Evolutionary conservation across 768 basidiomycete genomes (phyloP), one percentile per base, ranked within the genome.

Genomic region (Cystofilobasidium bisporidii): DNA sequence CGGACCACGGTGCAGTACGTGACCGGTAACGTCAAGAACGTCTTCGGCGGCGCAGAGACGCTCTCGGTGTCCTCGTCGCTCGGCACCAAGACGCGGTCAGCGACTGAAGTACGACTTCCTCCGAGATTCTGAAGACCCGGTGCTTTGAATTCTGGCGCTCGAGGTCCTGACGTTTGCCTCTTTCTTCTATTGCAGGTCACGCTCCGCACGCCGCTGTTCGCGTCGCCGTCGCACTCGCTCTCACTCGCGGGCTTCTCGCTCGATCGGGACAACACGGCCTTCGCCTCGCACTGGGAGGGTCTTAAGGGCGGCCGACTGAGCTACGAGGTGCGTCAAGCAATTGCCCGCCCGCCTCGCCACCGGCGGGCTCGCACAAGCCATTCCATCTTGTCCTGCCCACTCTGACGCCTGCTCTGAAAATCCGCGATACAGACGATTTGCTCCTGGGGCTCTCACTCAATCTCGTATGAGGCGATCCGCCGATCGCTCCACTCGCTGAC

Each of bases 11-110:
- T n/a, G 12, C 69, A 87, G 91, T 87, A 86, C 64, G 83, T 87
- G 47, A 89, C 87, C 8, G 91, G 84, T 10, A 84, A 87, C 61
- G 77, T 97, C 47, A 82, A 88, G 18, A 98, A 98, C 76, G 83
- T 87, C 6, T 87, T 98, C 72, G 94, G 94, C 30, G 88, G 91
- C 10, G 94, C 87, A 20, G 94, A 99, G 77, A 83, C 84, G 0
- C 80, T 98, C 60, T 87, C 90, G 73, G 89, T 87, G 18, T 87
- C 88, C 62, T 76, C 89, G 15, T 84, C 92, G 0, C 80, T 87
- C 22, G 94, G 93, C 0, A 94, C 93, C 2, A 87, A 87, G 74
- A 98, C 92, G 0, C 84, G 85, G 65, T 84, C 85, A 63, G 84
- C 92, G 0, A 93, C 89, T 77, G 83, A 89, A 68, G 87, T 85